Percentiles rank a stretch among this genome's conserved stretches.
Conservation (phyloP, 148 eudicot species). For the Rhododendron williamsianum region DNA sequence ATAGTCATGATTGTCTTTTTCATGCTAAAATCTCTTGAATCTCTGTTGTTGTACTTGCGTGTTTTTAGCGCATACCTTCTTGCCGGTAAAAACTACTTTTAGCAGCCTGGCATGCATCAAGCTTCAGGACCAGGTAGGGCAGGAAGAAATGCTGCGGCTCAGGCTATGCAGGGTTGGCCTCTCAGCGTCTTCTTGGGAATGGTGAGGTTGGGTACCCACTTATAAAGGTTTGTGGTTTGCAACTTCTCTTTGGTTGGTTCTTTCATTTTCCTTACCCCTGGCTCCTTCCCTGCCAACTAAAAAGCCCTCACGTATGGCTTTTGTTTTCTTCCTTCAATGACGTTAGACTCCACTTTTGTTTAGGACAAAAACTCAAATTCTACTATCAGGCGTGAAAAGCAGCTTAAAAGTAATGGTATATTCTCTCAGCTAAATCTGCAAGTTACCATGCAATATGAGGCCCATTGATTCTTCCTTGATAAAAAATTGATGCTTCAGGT, state of each 20-base stretch:
- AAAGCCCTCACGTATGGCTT: neutral
- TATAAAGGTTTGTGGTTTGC: conserved; percentile 38
- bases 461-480: neutral
- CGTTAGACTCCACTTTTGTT: conserved; percentile 11
- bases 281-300: neutral
- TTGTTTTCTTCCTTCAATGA: neutral
- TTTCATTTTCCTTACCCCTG: neutral
- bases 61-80: neutral
- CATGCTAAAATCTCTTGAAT: neutral
- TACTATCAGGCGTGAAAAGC: conserved; percentile 59
- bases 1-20: neutral
- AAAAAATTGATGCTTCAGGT: conserved; percentile 34
- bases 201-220: conserved; percentile 79
- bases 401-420: conserved; percentile 70
- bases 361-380: conserved; percentile 61
- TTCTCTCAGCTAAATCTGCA: conserved; percentile 9
- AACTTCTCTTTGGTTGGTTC: neutral
- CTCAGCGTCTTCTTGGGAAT: conserved; percentile 62
- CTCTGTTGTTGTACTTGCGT: neutral
- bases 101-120: conserved; percentile 33
- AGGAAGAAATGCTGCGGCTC: conserved; percentile 53
- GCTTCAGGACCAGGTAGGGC: conserved; percentile 52
- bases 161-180: conserved; percentile 70
- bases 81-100: neutral
- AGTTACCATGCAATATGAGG: neutral